Evolutionary conservation across 345 rosid genomes (phyloP).

Genomic region (Ceriops tagal): DNA sequence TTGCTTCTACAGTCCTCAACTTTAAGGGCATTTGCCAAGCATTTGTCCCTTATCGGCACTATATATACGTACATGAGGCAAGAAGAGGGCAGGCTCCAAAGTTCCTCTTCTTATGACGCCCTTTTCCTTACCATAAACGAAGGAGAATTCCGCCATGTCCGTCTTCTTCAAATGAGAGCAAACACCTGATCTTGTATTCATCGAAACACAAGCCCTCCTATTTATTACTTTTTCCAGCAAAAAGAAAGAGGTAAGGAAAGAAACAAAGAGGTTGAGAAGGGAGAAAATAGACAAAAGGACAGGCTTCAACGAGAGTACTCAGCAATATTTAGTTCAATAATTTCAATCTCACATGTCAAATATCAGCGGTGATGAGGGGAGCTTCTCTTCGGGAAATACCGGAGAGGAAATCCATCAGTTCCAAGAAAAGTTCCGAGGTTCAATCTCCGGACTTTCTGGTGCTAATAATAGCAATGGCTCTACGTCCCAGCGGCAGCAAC

Average conservation of each 20-base stretch:
- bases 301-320: neutral
- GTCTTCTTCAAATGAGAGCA: constrained; percentile 35
- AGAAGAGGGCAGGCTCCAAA: constrained; percentile 46
- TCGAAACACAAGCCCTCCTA: constrained; percentile 25
- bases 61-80: constrained; percentile 43
- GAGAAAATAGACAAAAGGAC: constrained; percentile 1
- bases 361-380: constrained; percentile 58
- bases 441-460: constrained; percentile 17
- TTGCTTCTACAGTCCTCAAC: constrained; percentile 5
- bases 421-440: constrained; percentile 24
- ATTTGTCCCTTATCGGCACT: constrained; percentile 16
- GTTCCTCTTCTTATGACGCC: neutral
- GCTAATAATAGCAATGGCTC: constrained; percentile 35
- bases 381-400: constrained; percentile 62
- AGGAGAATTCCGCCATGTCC: constrained; percentile 2
- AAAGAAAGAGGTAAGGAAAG: constrained; percentile 8
- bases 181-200: constrained; percentile 36
- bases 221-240: constrained; percentile 16
- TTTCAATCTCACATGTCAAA: constrained; percentile 43
- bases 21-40: constrained; percentile 11
- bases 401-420: constrained; percentile 49
- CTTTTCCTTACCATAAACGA: neutral
- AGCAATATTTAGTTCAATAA: neutral
- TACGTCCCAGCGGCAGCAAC: constrained; percentile 21
- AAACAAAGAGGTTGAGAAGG: constrained; percentile 11